Evolutionary conservation across 2,329 filamentous ascomycete species (phyloP), one percentile per base, ranked within the genome.

Genomic region (Sporothrix sp.): DNA sequence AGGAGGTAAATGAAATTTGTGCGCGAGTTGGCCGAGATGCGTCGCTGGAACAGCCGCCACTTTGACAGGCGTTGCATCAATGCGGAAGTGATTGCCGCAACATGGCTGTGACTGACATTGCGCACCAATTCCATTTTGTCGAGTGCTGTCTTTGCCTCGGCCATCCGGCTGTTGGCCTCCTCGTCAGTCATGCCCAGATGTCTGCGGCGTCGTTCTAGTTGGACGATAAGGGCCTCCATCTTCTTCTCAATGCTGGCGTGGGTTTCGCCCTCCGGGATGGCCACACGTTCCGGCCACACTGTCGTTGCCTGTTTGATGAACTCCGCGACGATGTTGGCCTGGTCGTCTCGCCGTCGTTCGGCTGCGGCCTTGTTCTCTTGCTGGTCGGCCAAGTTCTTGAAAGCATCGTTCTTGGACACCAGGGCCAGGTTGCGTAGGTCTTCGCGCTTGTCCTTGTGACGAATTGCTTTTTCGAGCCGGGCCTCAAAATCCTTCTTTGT

Each of bases 1-100:
- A 98, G 78, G 13, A 97, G 76, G 62, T 93, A 94, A 48, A 79
- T 84, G 67, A 98, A 98, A 54, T 87, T 87, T 48, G 85, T 83
- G 45, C 88, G 83, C 40, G 93, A 87, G 50, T 85, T 81, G n/a
- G 84, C 80, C 33, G 89, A 91, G 60, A 98, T 96, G 58, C 82
- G 79, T 23, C 82, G 78, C 60, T 91, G 85, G 66, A 98, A 97
- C 46, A 77, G 73, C 51, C 79, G 75, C 85, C 89, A 98, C 58
- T 88, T 82, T 25, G 74, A 70, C 51, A 86, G 76, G 14, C 93
- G 86, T 51, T 84, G 71, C 9, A 71, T 67, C 36, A 95, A 77
- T 1, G 88, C 80, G 28, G 72, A 60, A 58, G 77, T 76, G 33
- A 83, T 63, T 0, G 66, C 60, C 13, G 62, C 55, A 27, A 71